phyloP scores from a whole-genome alignment of 2,329 filamentous ascomycete species.

The Pseudonectria foliicola region DNA sequence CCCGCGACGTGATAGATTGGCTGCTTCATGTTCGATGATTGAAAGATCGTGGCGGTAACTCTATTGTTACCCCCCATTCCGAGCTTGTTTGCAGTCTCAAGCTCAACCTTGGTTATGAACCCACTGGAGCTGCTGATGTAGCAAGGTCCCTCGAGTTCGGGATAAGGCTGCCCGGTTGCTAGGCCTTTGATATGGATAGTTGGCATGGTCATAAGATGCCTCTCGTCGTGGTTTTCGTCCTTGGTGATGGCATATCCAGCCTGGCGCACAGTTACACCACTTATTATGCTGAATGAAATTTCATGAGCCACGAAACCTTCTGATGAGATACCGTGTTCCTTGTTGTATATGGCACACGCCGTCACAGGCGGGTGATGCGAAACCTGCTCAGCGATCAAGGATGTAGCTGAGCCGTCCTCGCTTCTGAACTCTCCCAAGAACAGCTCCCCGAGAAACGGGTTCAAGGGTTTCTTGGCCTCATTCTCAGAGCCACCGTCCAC shows the following conservation, averaged over 20 bases:
- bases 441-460: conserved; percentile 3
- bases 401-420: not conserved
- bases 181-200: conserved; percentile 2
- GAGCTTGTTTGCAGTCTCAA: not conserved
- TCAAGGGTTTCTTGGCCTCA: conserved; percentile 3
- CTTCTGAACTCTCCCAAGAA: conserved; percentile 1
- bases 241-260: conserved; percentile 1
- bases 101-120: conserved; percentile 2
- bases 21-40: not conserved
- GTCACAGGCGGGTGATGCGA: conserved; percentile 4
- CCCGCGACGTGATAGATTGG: not conserved
- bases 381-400: conserved; percentile 1
- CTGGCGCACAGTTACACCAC: conserved; percentile 1
- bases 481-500: not conserved
- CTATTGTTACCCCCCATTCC: conserved; percentile 12
- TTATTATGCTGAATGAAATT: conserved; percentile 1
- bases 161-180: conserved; percentile 2
- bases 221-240: conserved; percentile 1
- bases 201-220: conserved; percentile 6
- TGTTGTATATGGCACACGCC: conserved; percentile 2
- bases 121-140: conserved; percentile 5
- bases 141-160: conserved; percentile 4
- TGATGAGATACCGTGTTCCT: conserved; percentile 1
- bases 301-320: conserved; percentile 1
- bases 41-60: not conserved